phyloP scores from a whole-genome alignment of 192 early-diverging fungal species.

The Cetraspora pellucida region DNA sequence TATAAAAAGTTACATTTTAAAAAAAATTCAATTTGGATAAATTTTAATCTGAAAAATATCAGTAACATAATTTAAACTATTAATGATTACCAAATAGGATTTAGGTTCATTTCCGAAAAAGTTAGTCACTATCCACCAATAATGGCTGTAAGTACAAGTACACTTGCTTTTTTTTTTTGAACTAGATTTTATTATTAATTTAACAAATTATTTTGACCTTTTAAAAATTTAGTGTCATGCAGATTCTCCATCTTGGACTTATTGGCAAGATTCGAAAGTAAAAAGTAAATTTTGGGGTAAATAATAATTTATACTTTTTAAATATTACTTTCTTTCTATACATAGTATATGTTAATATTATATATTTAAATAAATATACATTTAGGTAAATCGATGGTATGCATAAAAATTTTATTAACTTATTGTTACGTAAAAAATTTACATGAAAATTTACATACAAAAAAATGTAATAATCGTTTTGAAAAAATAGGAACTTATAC shows the following conservation, averaged over 20 bases:
- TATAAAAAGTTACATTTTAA: background rate
- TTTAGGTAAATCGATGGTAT: constrained; percentile 24
- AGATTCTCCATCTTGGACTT: constrained; percentile 69
- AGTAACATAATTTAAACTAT: background rate
- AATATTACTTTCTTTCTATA: background rate
- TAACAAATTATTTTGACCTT: too few species aligned
- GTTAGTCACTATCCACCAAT: constrained; percentile 93
- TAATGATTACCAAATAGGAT: constrained; percentile 47
- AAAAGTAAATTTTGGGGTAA: constrained; percentile 99
- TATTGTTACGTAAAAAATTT: too few species aligned
- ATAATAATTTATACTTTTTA: constrained; percentile 35
- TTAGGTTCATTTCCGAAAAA: constrained; percentile 93
- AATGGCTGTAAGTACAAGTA: constrained; percentile 64
- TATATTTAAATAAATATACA: background rate
- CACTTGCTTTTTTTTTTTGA: background rate
- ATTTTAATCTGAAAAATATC: background rate
- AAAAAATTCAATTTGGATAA: too few species aligned
- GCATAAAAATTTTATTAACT: background rate
- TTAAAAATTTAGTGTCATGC: constrained; percentile 67
- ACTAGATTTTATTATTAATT: too few species aligned
- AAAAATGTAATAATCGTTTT: too few species aligned
- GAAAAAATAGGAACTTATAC: constrained; percentile 74
- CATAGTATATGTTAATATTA: background rate
- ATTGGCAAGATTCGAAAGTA: constrained; percentile 88
- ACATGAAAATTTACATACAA: too few species aligned